phyloP scores from a whole-genome alignment of 352 stramenopile species.

The Blastocystis sp. region DNA sequence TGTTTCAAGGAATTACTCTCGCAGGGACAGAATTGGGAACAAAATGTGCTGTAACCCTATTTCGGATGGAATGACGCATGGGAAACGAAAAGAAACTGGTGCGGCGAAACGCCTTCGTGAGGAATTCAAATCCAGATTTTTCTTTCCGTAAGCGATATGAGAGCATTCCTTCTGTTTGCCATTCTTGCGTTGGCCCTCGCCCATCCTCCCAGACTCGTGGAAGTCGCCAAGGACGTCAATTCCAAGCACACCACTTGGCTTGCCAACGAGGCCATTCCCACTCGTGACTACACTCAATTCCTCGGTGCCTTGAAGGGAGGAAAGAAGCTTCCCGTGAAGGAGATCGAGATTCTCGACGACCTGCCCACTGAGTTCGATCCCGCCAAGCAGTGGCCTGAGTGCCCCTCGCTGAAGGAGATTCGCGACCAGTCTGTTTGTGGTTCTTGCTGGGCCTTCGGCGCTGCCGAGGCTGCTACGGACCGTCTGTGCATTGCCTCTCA shows the following conservation, averaged over 20 bases:
- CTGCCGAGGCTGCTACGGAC: constrained; percentile 70
- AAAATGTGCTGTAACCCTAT: no score
- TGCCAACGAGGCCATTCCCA: constrained; percentile 60
- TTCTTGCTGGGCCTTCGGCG: constrained; percentile 75
- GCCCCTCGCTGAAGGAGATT: constrained; percentile 69
- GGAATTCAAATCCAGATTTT: not conserved
- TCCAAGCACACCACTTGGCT: constrained; percentile 59
- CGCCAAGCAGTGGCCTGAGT: constrained; percentile 61
- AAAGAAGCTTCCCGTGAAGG: constrained; percentile 37
- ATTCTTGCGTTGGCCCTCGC: constrained; percentile 62
- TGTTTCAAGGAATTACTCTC: no score
- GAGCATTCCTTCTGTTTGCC: constrained; percentile 39
- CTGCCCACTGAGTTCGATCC: constrained; percentile 61
- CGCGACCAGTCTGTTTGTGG: constrained; percentile 72
- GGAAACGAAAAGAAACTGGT: no score
- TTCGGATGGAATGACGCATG: no score
- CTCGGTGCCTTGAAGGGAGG: constrained; percentile 62
- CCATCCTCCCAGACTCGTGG: constrained; percentile 51
- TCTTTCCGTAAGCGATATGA: constrained; percentile 68
- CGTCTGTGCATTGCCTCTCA: constrained; percentile 72
- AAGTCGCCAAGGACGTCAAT: constrained; percentile 63
- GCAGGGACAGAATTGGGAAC: no score
- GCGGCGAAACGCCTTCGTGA: no score
- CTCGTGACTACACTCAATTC: constrained; percentile 63
- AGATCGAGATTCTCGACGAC: constrained; percentile 26